Evolutionary conservation across 2,329 filamentous ascomycete genomes (phyloP), one percentile per base, ranked within the genome.

Genomic region (Neonectria faginata): DNA sequence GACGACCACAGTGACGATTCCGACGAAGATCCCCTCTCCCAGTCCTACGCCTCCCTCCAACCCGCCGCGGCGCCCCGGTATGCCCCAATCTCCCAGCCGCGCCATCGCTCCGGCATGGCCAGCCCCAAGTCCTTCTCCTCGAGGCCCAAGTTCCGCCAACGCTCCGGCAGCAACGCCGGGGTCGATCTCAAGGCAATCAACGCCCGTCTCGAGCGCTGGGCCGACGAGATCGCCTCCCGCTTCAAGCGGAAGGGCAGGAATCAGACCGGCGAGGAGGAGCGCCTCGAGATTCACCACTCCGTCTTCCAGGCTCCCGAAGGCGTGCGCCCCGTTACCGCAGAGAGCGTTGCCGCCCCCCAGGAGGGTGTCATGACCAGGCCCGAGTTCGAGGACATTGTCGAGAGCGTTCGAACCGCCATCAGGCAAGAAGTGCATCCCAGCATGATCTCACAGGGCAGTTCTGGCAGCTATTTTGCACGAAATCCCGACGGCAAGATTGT

Each of bases 151-250:
- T 81, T 83, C 68, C 80, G 80, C 72, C 81, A 73, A 76, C 83
- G 81, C 72, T 80, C 75, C 72, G 86, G 78, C 70, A 92, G 92
- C 76, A 96, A 94, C 73, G 93, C 93, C 20, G 95, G 94, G 3
- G 95, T 99, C 18, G 96, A 99, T 76, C 92, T 99, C 76, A 98
- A 98, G 78, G 96, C 96, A 65, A 98, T 99, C 80, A 99, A 99
- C 79, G 94, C 95, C 64, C 88, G 96, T 25, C 83, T 99, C 27
- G 96, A 99, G 81, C 87, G 92, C 77, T 99, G 96, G 96, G 96
- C 96, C 16, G 96, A 98, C 73, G 96, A 99, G 81, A 98, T 99
- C 75, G 94, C 96, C 31, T 92, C 93, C 71, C 96, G 97, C 74
- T 98, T 99, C 86, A 98, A 97, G 83, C 92, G 94, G 71, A 90